A percentile compares a stretch with the other conserved stretches of the same genome.
Evolutionary conservation across 108 stramenopile species (phyloP).

Genomic region (Seminavis robusta): DNA sequence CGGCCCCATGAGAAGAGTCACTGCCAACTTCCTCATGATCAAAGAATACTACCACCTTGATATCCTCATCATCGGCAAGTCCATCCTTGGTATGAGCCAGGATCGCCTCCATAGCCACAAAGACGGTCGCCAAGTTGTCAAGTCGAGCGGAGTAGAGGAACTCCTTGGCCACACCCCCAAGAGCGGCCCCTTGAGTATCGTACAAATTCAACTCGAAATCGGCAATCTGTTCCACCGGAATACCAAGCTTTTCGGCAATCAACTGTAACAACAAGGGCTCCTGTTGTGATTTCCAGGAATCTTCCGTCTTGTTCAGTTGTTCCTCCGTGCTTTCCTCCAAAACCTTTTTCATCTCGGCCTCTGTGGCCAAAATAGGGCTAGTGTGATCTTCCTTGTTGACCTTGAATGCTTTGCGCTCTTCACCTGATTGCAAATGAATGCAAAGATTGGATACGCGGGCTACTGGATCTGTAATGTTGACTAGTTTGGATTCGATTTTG

Average conservation of each 20-base stretch:
- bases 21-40: slow-evolving; percentile 97
- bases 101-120: slow-evolving; percentile 67
- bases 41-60: slow-evolving; percentile 80
- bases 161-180: slow-evolving; percentile 89
- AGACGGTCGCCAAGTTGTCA: slow-evolving; percentile 92
- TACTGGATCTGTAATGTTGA: slow-evolving; percentile 73
- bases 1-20: slow-evolving; percentile 80
- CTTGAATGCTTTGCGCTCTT: slow-evolving; percentile 68
- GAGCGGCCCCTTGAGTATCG: slow-evolving; percentile 88
- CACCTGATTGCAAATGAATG: slow-evolving; percentile 90
- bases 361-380: slow-evolving; percentile 81
- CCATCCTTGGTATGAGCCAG: slow-evolving; percentile 29
- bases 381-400: slow-evolving; percentile 91
- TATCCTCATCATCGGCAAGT: slow-evolving; percentile 42
- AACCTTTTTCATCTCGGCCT: slow-evolving; percentile 17
- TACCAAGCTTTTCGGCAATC: slow-evolving; percentile 71
- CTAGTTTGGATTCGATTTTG: slow-evolving; percentile 47
- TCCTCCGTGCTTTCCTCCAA: slow-evolving; percentile 44
- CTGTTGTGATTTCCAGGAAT: slow-evolving; percentile 65
- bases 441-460: slow-evolving; percentile 87
- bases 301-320: slow-evolving; percentile 42
- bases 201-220: slow-evolving; percentile 93
- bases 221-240: slow-evolving; percentile 72
- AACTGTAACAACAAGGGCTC: slow-evolving; percentile 79
- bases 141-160: slow-evolving; percentile 90